Evolutionary conservation across 2,329 filamentous ascomycete species (phyloP).

Genomic region (Bipolaris oryzae): DNA sequence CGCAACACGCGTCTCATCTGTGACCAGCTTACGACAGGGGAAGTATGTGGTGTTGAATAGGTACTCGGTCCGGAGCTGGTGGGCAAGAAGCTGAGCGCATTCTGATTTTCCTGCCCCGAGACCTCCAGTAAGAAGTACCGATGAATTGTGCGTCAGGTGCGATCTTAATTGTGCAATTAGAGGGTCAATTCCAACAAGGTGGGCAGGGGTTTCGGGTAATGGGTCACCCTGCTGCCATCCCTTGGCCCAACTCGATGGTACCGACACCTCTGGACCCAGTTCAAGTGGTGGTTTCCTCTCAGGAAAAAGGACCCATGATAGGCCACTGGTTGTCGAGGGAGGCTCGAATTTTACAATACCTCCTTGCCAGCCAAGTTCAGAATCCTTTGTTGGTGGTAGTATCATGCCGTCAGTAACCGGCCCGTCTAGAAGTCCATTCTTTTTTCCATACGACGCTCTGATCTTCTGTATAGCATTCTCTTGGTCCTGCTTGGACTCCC

Average conservation of each 20-base stretch:
- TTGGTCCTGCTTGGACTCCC: conserved; percentile 81
- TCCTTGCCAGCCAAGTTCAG: conserved; percentile 73
- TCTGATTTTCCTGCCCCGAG: conserved; percentile 90
- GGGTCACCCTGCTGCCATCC: conserved; percentile 61
- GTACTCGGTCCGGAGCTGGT: conserved; percentile 71
- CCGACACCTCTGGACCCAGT: conserved; percentile 74
- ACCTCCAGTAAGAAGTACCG: conserved; percentile 85
- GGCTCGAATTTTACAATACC: conserved; percentile 82
- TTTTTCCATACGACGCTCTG: conserved; percentile 70
- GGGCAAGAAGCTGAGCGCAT: conserved; percentile 76
- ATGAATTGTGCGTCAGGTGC: conserved; percentile 83
- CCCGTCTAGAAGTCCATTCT: conserved; percentile 73
- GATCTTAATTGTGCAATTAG: conserved; percentile 74
- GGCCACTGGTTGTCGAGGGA: conserved; percentile 40
- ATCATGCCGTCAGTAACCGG: conserved; percentile 90
- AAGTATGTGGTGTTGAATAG: conserved; percentile 87
- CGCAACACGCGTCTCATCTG: conserved; percentile 86
- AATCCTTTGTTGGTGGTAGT: conserved; percentile 65
- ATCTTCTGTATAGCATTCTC: conserved; percentile 78
- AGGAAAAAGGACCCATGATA: conserved; percentile 77
- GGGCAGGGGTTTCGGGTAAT: conserved; percentile 60
- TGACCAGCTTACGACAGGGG: conserved; percentile 83
- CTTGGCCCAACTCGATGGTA: conserved; percentile 60
- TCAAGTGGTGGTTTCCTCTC: conserved; percentile 77
- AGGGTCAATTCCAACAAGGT: conserved; percentile 83